Conservation (phyloP, 768 basidiomycete species). For the Agaricus sinodeliciosus region DNA sequence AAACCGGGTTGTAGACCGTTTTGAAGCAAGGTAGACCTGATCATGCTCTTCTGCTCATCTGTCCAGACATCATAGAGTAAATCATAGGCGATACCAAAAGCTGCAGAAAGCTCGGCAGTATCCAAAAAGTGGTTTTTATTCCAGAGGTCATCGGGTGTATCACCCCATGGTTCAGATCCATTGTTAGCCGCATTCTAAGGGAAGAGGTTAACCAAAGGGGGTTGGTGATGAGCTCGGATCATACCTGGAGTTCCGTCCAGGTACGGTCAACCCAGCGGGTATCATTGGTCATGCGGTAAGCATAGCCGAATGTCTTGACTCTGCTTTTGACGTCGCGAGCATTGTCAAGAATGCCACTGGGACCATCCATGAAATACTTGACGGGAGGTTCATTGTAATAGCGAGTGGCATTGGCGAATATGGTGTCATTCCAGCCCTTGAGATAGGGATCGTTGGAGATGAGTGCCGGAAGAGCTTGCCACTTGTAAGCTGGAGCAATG, state of each 20-base stretch:
- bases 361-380: constrained; percentile 67
- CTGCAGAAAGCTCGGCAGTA: constrained; percentile 81
- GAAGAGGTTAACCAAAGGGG: neutral
- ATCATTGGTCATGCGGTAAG: constrained; percentile 85
- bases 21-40: constrained; percentile 66
- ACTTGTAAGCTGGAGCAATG: constrained; percentile 89
- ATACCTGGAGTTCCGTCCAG: constrained; percentile 76
- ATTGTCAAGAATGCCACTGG: constrained; percentile 87
- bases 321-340: constrained; percentile 86
- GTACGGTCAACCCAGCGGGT: constrained; percentile 86
- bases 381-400: constrained; percentile 62
- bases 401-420: constrained; percentile 82
- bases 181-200: constrained; percentile 71
- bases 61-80: constrained; percentile 90
- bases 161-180: constrained; percentile 46
- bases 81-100: constrained; percentile 91
- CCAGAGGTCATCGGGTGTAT: constrained; percentile 58
- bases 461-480: constrained; percentile 72
- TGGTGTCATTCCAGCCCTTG: constrained; percentile 81
- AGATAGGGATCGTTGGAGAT: constrained; percentile 85
- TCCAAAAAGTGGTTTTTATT: constrained; percentile 91
- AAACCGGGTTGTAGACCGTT: constrained; percentile 73
- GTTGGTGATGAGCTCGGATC: constrained; percentile 17
- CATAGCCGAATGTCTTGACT: constrained; percentile 90
- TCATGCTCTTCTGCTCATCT: constrained; percentile 58